These are phyloP conservation scores for Boletus albobrunnescens DNA, from an alignment of 1,284 basidiomycete species.

Conservation along the genomic window DNA sequence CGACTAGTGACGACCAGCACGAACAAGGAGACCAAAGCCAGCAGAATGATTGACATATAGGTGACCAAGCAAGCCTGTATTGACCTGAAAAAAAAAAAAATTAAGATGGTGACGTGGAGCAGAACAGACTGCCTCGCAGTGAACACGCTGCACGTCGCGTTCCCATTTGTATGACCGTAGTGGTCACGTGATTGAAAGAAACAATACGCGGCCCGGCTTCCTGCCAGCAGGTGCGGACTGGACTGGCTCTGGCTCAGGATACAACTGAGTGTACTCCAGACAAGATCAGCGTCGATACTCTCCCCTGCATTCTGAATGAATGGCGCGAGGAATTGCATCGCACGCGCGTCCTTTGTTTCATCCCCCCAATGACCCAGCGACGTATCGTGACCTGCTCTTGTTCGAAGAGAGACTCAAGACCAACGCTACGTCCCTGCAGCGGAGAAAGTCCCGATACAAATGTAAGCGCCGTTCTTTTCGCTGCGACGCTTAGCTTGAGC, in stretches of 20 bases:
- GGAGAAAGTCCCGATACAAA: conserved; percentile 84
- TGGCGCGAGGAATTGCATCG: conserved; percentile 38
- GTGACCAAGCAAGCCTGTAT: background rate
- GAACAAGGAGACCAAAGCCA: conserved; percentile 41
- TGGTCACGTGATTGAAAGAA: conserved; percentile 23
- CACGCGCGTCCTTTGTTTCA: conserved; percentile 28
- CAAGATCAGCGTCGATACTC: background rate
- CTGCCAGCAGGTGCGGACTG: too few species aligned
- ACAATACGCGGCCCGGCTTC: conserved; percentile 7
- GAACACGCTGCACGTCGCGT: conserved; percentile 26
- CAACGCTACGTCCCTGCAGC: conserved; percentile 79
- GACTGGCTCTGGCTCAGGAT: too few species aligned
- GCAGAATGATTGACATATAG: conserved; percentile 41
- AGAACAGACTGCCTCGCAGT: conserved; percentile 26
- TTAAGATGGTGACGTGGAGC: conserved; percentile 15
- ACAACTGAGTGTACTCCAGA: background rate
- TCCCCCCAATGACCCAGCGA: conserved; percentile 50
- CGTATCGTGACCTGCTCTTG: conserved; percentile 84
- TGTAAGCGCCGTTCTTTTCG: conserved; percentile 44
- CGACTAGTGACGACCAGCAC: conserved; percentile 46
- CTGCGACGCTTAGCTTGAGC: conserved; percentile 2
- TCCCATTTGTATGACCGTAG: conserved; percentile 18
- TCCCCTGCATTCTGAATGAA: conserved; percentile 14
- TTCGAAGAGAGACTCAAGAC: conserved; percentile 97
- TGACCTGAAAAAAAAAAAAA: conserved; percentile 1